Percentiles rank a stretch among this genome's conserved stretches.
Conservation (phyloP, 805 yeast species). For the Wickerhamiella australiensis region DNA sequence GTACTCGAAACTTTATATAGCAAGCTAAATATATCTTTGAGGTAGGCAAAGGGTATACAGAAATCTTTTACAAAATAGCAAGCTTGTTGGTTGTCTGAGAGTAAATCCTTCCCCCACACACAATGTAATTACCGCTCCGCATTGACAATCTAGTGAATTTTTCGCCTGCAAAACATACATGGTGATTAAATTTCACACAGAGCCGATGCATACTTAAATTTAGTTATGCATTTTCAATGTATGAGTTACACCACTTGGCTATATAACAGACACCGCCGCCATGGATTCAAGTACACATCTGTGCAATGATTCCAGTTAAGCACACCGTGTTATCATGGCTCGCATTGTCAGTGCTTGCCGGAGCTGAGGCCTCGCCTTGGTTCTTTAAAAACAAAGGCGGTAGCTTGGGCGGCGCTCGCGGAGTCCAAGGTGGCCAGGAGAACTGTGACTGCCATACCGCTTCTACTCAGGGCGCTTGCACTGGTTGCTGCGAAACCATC, state of each 20-base stretch:
- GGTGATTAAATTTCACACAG: slow-evolving; percentile 3
- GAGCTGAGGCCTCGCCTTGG: slow-evolving; percentile 16
- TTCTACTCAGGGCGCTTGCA: slow-evolving; percentile 16
- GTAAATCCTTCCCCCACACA: too few species aligned
- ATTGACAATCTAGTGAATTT: not conserved
- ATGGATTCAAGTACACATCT: not conserved
- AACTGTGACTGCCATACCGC: slow-evolving; percentile 8
- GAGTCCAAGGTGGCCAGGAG: slow-evolving; percentile 6
- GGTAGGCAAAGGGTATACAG: too few species aligned
- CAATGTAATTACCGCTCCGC: too few species aligned
- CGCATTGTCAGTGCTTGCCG: not conserved
- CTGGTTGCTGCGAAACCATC: slow-evolving; percentile 27
- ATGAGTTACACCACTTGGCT: not conserved
- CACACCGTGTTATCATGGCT: slow-evolving; percentile 9
- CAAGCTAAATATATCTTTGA: too few species aligned
- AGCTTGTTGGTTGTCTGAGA: too few species aligned
- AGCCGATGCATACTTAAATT: slow-evolving; percentile 7
- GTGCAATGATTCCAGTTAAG: not conserved
- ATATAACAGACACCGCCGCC: not conserved
- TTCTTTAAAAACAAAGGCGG: slow-evolving; percentile 21
- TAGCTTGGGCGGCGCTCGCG: not conserved
- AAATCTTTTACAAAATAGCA: too few species aligned
- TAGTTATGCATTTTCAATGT: not conserved
- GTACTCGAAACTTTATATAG: too few species aligned
- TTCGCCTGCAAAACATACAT: not conserved